Evolutionary conservation across 2,329 filamentous ascomycete genomes (phyloP), one percentile per base, ranked within the genome.

Genomic region (Xylaria sp.): DNA sequence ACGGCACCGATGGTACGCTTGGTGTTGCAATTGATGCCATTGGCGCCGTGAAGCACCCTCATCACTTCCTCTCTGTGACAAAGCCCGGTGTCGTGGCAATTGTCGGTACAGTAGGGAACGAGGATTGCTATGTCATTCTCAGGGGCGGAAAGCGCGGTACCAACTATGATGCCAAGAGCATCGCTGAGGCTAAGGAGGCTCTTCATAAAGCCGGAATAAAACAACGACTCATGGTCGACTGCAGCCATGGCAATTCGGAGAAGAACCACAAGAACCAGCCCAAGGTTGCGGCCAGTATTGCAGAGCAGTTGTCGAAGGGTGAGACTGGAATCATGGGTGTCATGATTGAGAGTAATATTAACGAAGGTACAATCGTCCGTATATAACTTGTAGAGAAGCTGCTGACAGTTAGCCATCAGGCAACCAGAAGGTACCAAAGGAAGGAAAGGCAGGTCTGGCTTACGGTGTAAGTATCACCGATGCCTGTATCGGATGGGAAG

Each of bases 211-310:
- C 93, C 76, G 90, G 90, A 25, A 83, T 96, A 70, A 86, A 86
- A 65, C 86, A 93, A 72, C 87, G 93, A 71, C 85, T 99, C 77
- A 99, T 99, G 96, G 91, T 99, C 34, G 96, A 99, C 82, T 99
- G 96, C 87, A 96, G 92, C 80, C 96, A 99, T 80, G 96, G 96
- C 72, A 97, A 97, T 85, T 97, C 93, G 53, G 84, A 91, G 78
- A 99, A 99, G 87, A 89, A 98, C 82, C 95, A 98, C 86, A 94
- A 90, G 83, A 99, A 98, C 82, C 96, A 99, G 83, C 94, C 94
- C 73, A 94, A 95, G 86, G 96, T 99, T 23, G 94, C 94, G 3
- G 90, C 89, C 59, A 87, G 85, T 12, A 80, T 99, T 65, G 94
- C 93, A 1, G 90, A 92, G 76, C 96, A 99, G 83, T 92, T 99